Evolutionary conservation across 2,329 filamentous ascomycete species (phyloP), one percentile per base, ranked within the genome.

Genomic region (Lecanicillium sp.): DNA sequence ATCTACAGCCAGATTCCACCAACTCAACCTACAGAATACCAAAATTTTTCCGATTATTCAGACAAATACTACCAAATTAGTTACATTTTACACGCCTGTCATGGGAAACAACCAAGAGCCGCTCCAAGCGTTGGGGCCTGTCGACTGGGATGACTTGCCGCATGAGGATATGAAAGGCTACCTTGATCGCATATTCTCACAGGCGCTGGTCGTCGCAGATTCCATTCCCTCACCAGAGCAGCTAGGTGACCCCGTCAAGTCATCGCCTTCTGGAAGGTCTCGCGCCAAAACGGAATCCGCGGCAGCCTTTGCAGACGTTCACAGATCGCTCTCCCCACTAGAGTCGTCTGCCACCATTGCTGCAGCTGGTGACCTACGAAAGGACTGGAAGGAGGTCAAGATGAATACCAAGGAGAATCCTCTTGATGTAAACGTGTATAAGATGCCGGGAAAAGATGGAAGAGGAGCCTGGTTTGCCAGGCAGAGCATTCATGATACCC

Each of bases 401-500:
- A 62, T 86, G 40, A 77, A 72, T 30, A 60, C 74, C 3, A 79
- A 72, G 48, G 81, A 89, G 15, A 92, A 94, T 52, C 84, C 86
- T 1, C 67, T 86, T 8, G 78, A 73, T 1, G 80, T 95, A 45
- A 72, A 70, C 40, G 78, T 95, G 17, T 95, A 84, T 64, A 94
- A 94, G 58, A 71, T 92, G 43, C 65, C 71, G 0, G 77, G 82
- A 3, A 82, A 85, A 50, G 90, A 96, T 58, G 80, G 86, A 28
- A 81, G 81, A 47, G 90, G 89, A 3, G 72, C 84, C 7, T 96
- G 90, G 90, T 96, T 95, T 60, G 86, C 86, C 17, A 69, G 90
- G 40, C 70, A 83, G 35, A 94, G 87, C 55, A 70, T 94, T 15
- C 88, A 95, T 52, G 78, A 84, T 49, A 85, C 82, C 1, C 57